These are phyloP conservation scores for Candida namnaoensis DNA, from an alignment of 805 yeast genomes.

Conservation along the genomic window DNA sequence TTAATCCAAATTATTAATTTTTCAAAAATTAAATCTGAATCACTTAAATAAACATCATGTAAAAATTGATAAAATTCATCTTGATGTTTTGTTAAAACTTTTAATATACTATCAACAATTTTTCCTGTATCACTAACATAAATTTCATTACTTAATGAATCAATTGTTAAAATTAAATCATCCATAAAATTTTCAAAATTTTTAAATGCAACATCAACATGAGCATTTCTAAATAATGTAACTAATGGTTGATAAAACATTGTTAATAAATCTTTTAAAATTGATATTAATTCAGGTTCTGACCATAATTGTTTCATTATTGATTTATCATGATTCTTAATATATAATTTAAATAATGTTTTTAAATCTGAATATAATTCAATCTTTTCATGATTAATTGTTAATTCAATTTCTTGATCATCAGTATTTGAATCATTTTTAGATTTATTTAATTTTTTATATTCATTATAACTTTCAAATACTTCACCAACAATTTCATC, in stretches of 20 bases:
- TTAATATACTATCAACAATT: slow-evolving; percentile 58
- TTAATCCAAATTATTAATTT: slow-evolving; percentile 71
- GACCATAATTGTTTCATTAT: slow-evolving; percentile 72
- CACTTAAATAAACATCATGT: slow-evolving; percentile 76
- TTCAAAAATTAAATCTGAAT: slow-evolving; percentile 61
- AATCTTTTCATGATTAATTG: slow-evolving; percentile 13
- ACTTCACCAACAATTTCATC: slow-evolving; percentile 9
- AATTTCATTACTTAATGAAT: slow-evolving; percentile 37
- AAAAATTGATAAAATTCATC: slow-evolving; percentile 65
- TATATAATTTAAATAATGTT: slow-evolving; percentile 51
- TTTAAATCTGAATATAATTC: slow-evolving; percentile 42
- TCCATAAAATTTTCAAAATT: slow-evolving; percentile 57
- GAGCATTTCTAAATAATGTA: slow-evolving; percentile 56
- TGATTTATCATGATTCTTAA: slow-evolving; percentile 70
- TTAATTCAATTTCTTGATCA: slow-evolving; percentile 3
- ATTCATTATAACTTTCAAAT: slow-evolving; percentile 18
- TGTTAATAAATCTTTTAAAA: slow-evolving; percentile 65
- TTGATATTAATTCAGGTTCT: slow-evolving; percentile 71
- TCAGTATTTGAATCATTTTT: slow-evolving; percentile 4
- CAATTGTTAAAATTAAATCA: slow-evolving; percentile 56
- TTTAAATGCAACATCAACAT: slow-evolving; percentile 55
- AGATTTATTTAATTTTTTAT: slow-evolving; percentile 19
- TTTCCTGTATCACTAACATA: slow-evolving; percentile 46
- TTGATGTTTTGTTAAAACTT: slow-evolving; percentile 63
- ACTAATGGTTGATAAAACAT: slow-evolving; percentile 71